phyloP scores from a whole-genome alignment of 176 grass and related monocot species.

The Bolboschoenus planiculmis region DNA sequence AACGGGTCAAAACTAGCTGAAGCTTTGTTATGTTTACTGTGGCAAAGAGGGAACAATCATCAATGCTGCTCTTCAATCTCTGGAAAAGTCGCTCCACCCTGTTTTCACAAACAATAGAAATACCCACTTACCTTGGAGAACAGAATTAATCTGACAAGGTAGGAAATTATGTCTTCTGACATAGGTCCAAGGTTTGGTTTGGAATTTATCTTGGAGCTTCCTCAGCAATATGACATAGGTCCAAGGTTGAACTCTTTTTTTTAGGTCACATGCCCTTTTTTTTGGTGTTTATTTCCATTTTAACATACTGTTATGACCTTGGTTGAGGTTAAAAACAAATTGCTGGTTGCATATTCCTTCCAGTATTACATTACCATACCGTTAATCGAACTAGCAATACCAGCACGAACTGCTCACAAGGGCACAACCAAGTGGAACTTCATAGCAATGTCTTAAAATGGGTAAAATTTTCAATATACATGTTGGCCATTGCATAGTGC shows the following conservation, averaged over 20 bases:
- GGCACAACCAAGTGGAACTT: background rate
- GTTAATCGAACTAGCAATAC: background rate
- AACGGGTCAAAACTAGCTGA: constrained; percentile 62
- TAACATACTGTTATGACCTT: background rate
- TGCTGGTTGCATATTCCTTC: background rate
- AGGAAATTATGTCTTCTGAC: background rate
- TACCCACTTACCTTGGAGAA: constrained; percentile 6
- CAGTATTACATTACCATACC: background rate
- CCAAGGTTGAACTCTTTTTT: constrained; percentile 10
- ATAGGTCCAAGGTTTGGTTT: background rate
- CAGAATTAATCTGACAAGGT: constrained; percentile 1
- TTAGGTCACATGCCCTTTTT: background rate
- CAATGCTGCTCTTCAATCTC: constrained; percentile 57
- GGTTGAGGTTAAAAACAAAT: background rate
- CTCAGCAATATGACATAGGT: background rate
- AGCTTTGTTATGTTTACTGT: constrained; percentile 77
- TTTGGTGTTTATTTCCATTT: background rate
- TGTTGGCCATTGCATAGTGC: background rate
- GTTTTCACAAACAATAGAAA: constrained; percentile 20
- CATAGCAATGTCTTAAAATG: background rate
- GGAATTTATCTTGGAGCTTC: too few species aligned
- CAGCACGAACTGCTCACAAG: background rate
- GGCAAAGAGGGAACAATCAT: constrained; percentile 53
- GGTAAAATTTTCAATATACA: background rate
- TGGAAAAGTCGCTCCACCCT: constrained; percentile 87